Conservation (phyloP, 2,329 filamentous ascomycete genomes). For the Sporothrix euskadiensis region DNA sequence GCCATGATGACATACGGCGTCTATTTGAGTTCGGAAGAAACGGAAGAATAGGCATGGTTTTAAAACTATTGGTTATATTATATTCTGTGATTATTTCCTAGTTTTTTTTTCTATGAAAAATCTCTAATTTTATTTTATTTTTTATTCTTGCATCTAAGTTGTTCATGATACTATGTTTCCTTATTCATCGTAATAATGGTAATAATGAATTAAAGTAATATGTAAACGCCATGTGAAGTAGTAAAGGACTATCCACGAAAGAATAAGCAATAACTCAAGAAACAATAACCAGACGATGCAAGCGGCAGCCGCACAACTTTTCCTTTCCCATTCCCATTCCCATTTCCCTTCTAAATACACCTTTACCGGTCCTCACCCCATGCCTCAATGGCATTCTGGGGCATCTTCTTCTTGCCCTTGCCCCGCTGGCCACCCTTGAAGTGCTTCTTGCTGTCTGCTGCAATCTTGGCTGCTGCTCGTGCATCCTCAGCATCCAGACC, state of each 20-base stretch:
- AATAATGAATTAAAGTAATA: background rate
- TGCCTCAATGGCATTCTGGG: slow-evolving; percentile 27
- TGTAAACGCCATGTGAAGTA: slow-evolving; percentile 6
- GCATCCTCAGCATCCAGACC: slow-evolving; percentile 81
- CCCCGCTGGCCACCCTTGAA: slow-evolving; percentile 70
- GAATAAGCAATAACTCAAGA: background rate
- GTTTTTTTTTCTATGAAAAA: background rate
- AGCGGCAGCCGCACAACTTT: background rate
- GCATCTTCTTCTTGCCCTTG: slow-evolving; percentile 48
- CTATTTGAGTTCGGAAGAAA: too few relatives aligned
- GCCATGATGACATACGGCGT: background rate
- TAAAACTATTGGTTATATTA: background rate
- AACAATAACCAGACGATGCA: background rate
- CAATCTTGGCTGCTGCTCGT: slow-evolving; percentile 56
- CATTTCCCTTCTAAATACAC: background rate
- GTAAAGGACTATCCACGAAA: background rate
- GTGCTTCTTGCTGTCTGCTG: slow-evolving; percentile 80
- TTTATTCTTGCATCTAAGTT: background rate
- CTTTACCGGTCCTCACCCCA: slow-evolving; percentile 8
- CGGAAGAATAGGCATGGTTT: background rate
- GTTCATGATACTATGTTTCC: background rate
- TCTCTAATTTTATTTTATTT: background rate
- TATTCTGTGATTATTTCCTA: background rate
- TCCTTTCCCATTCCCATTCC: background rate
- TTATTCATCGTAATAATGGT: background rate